These are phyloP conservation scores for Coniferiporia weirii DNA, from an alignment of 1,284 basidiomycete species.

Conservation along the genomic window DNA sequence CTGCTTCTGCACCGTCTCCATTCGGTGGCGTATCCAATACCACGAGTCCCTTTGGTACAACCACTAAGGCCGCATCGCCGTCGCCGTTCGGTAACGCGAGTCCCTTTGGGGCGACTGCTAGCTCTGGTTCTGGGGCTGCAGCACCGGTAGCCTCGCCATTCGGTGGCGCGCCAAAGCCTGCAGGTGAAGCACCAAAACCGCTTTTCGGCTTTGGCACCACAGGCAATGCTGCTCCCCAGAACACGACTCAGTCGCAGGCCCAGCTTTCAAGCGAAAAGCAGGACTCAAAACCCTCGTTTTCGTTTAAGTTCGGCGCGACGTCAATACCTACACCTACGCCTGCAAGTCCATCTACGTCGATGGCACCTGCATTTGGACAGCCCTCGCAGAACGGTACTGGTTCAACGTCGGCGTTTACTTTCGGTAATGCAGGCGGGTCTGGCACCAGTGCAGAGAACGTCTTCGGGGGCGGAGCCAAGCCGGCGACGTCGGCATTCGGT, in stretches of 20 bases:
- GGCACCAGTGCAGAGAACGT: neutral
- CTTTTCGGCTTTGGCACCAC: neutral
- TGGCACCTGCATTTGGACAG: neutral
- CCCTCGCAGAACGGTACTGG: neutral
- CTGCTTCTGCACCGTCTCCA: neutral
- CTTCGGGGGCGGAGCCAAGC: neutral
- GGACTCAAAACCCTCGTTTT: slow-evolving; percentile 7
- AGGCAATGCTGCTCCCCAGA: neutral
- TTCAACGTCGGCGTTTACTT: neutral
- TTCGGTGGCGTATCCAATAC: neutral
- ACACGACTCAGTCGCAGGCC: neutral
- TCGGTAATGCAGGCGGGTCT: neutral
- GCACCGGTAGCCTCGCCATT: neutral
- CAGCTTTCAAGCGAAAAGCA: neutral
- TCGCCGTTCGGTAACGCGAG: slow-evolving; percentile 6
- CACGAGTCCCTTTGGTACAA: neutral
- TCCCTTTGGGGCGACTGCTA: neutral
- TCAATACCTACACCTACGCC: neutral
- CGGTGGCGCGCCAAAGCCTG: neutral
- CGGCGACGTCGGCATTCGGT: slow-evolving; percentile 1
- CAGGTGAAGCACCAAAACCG: slow-evolving; percentile 3
- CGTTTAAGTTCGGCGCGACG: slow-evolving; percentile 16
- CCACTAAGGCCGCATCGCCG: neutral
- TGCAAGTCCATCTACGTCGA: neutral
- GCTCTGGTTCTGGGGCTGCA: neutral